These are phyloP conservation scores for Plantago major DNA, from an alignment of 257 asterid species.

Conservation along the genomic window DNA sequence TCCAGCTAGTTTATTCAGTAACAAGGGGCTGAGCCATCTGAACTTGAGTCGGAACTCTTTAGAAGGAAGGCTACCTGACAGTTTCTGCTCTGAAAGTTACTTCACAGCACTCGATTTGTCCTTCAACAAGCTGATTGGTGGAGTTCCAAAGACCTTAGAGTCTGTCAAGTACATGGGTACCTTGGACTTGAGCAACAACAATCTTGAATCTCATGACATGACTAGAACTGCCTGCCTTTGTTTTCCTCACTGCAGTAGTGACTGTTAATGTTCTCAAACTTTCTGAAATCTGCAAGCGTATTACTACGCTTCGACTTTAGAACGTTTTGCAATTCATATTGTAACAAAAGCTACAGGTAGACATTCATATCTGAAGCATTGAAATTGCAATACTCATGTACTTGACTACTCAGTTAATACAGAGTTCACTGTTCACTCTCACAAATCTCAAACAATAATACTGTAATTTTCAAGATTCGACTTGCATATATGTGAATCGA, in stretches of 20 bases:
- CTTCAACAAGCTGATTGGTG: conserved; percentile 41
- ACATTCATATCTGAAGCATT: too few species aligned
- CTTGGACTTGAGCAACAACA: conserved; percentile 57
- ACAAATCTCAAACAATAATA: too few species aligned
- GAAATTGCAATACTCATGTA: too few species aligned
- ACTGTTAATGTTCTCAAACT: background rate
- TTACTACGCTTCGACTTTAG: background rate
- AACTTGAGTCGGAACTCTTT: conserved; percentile 47
- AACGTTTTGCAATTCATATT: background rate
- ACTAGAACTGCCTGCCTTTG: conserved; percentile 6
- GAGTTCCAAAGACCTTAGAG: conserved; percentile 41
- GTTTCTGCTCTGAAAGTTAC: conserved; percentile 38
- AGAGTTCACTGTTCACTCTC: too few species aligned
- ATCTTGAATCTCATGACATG: conserved; percentile 15
- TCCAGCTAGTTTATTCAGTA: conserved; percentile 26
- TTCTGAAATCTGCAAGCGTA: background rate
- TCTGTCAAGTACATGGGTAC: conserved; percentile 48
- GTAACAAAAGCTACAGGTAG: too few species aligned
- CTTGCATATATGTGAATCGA: too few species aligned
- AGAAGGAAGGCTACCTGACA: conserved; percentile 47
- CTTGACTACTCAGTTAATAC: too few species aligned
- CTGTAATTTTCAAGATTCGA: too few species aligned
- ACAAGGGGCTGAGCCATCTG: conserved; percentile 35
- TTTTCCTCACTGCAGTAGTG: background rate
- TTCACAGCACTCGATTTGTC: conserved; percentile 52